Base-by-base conservation (phyloP, 2,329 filamentous ascomycete genomes). In the Ascosphaera apis region DNA sequence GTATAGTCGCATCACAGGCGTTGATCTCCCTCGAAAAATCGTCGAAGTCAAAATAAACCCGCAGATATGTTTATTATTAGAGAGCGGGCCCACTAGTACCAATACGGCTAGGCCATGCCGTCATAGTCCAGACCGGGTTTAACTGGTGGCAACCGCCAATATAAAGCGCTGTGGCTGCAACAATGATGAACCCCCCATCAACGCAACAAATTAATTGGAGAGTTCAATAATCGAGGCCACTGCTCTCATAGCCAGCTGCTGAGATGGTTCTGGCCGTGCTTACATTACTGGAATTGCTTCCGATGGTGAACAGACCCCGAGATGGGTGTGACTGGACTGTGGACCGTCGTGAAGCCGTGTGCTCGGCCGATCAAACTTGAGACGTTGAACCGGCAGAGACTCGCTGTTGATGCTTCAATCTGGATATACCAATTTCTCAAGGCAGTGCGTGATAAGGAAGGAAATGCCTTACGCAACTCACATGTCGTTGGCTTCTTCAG, bases 381-480 rank as follows among this genome's bases (percentile, higher is more conserved):
- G 47, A 92, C 86, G 11, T 72, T 98, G 41, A 95, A 95, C 55
- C 81, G 79, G 46, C 93, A 92, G 59, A 82, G 88, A 12, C 76
- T 98, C 35, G 91, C 88, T 33, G 82, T 98, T 45, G 88, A 98
- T 58, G 88, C 91, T 39, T 93, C 84, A 9, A 98, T 98, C 53
- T 98, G 88, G 88, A 95, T 98, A 47, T 98, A 98, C 64, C 88
- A 98, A 52, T 98, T 98, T 50, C 72, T 98, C 47, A 98, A 98
- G 61, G 88, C 91, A 7, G 88, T 98, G 8, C 84, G 88, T 47
- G 88, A 98, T 58, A 93, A 95, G 50, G 88, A 98, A 57, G 88
- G 88, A 37, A 92, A 98, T 51, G 88, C 88, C 1, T 65, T 98
- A 36, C 81, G 84, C 43, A 98, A 93, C 60, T 86, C 81, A 19